Conservation (phyloP, 2,329 filamentous ascomycete genomes). For the Apiospora hydei region DNA sequence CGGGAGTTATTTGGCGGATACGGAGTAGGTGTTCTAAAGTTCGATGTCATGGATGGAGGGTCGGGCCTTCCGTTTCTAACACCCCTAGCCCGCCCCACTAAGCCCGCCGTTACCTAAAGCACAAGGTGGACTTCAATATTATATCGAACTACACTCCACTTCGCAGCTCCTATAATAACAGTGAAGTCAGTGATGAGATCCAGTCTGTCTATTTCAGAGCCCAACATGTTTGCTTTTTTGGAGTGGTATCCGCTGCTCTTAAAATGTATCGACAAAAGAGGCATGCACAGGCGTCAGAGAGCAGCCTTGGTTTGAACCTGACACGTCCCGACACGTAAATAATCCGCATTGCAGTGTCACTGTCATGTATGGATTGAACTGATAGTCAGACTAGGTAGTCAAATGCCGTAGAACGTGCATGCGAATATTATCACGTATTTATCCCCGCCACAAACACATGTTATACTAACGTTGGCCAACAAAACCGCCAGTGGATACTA, state of each 20-base stretch:
- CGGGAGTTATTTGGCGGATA: not conserved
- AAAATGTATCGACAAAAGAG: not conserved
- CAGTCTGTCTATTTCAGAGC: not conserved
- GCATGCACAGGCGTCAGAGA: not conserved
- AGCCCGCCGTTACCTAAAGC: slow-evolving; percentile 7
- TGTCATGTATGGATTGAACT: not conserved
- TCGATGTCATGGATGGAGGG: slow-evolving; percentile 11
- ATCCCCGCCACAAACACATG: no score
- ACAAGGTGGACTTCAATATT: not conserved
- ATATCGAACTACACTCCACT: slow-evolving; percentile 20
- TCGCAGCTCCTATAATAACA: not conserved
- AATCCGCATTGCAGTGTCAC: not conserved
- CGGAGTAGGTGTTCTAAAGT: slow-evolving; percentile 13
- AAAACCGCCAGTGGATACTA: not conserved
- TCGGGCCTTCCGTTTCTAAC: slow-evolving; percentile 14
- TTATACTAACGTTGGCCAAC: no score
- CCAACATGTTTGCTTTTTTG: not conserved
- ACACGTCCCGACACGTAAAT: not conserved
- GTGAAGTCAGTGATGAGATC: not conserved
- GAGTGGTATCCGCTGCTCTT: no score
- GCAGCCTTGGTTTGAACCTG: not conserved
- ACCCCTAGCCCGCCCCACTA: not conserved
- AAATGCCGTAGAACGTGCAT: no score
- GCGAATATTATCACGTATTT: no score
- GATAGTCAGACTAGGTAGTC: not conserved